Evolutionary conservation across 495 filamentous ascomycete species (phyloP).

Genomic region (Evernia prunastri): DNA sequence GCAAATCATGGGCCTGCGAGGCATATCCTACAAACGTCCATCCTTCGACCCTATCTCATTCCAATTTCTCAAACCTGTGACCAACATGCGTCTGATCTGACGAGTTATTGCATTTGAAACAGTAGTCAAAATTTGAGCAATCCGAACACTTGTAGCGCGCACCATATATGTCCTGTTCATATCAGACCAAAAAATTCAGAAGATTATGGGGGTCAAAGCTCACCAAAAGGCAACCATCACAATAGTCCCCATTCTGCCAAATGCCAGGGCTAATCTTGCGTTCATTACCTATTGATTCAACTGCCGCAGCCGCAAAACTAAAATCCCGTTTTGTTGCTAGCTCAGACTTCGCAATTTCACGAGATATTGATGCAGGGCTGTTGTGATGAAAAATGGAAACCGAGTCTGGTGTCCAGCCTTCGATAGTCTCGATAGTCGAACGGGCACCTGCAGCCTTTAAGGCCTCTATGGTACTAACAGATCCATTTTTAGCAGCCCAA

Average conservation of each 20-base stretch:
- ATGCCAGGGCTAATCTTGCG: conserved; percentile 1
- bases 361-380: not conserved
- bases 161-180: not conserved
- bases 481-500: conserved; percentile 6
- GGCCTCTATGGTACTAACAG: conserved; percentile 1
- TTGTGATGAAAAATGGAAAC: conserved; percentile 4
- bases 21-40: too few relatives aligned
- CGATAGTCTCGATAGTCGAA: conserved; percentile 5
- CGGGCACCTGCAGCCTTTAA: not conserved
- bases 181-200: not conserved
- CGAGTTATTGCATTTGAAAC: conserved; percentile 2
- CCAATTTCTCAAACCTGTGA: conserved; percentile 5
- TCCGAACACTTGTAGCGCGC: not conserved
- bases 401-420: conserved; percentile 1
- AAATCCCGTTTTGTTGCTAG: not conserved
- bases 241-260: not conserved
- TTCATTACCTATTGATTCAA: too few relatives aligned
- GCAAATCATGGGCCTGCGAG: too few relatives aligned
- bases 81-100: not conserved
- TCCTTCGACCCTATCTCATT: too few relatives aligned
- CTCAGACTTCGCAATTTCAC: not conserved
- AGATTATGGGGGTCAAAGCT: not conserved
- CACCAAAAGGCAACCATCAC: conserved; percentile 4
- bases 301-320: too few relatives aligned
- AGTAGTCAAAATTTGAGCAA: conserved; percentile 1